Percentiles rank a stretch among this genome's conserved stretches.
Conservation (phyloP, 148 eudicot genomes). For the Salicornia ramosissima region DNA sequence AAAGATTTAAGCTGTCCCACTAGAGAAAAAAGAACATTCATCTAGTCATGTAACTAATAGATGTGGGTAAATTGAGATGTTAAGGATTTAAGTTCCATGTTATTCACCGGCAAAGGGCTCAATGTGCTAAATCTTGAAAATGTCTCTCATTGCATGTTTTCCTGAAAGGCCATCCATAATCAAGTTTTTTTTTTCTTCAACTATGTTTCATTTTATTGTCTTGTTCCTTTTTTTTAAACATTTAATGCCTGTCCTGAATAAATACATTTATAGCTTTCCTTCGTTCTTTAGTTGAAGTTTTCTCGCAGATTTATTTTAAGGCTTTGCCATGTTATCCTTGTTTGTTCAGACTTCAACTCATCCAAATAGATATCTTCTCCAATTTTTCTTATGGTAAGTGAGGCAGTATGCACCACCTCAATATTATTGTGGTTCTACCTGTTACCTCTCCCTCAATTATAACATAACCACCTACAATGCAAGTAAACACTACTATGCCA, state of each 20-base stretch:
- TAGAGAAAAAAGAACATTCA: neutral
- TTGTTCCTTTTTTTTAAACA: neutral
- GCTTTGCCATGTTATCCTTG: neutral
- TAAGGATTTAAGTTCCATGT: neutral
- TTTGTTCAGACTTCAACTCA: neutral
- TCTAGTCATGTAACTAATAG: neutral
- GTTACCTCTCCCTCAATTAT: neutral
- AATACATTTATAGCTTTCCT: too few species aligned
- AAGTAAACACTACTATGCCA: neutral
- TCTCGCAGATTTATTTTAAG: too few species aligned
- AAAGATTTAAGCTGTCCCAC: slow-evolving; percentile 1
- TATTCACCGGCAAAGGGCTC: neutral
- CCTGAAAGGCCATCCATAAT: neutral
- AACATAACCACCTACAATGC: neutral
- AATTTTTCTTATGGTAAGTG: neutral
- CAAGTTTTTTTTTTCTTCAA: neutral
- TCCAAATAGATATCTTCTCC: neutral
- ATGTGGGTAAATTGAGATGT: neutral
- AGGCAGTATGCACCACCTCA: neutral
- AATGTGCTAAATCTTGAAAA: neutral
- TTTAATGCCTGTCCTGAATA: too few species aligned
- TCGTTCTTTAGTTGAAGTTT: too few species aligned
- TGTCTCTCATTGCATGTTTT: neutral
- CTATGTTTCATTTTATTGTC: neutral
- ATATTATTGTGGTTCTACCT: neutral